Base-by-base conservation (phyloP, 805 yeast species). In the Monosporozyma servazzii region DNA sequence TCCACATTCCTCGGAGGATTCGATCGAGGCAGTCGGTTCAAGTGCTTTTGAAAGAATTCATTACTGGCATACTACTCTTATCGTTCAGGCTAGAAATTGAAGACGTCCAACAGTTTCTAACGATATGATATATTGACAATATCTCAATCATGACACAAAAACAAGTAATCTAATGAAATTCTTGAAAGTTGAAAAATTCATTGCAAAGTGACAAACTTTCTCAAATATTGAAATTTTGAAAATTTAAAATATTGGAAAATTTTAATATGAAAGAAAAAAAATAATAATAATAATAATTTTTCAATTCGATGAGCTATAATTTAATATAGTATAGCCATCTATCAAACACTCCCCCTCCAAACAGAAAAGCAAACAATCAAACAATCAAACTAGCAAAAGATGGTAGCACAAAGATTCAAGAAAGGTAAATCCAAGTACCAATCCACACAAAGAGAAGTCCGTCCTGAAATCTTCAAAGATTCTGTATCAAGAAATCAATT, bases 401-500 rank as follows among this genome's bases (percentile, higher is more conserved):
- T 48, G 50, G 50, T 48, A 3, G 50, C 50, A 6, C 30, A 31
- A 29, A 48, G 42, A 30, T 48, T 17, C n/a, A 48, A 40, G 31
- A 42, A 42, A 41, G 45, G 37, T 29, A 48, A 33, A 21, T 25
- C 44, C 8, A 48, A 48, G 20, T 39, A 21, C n/a, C 50, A 49
- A 8, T 17, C 42, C 1, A 30, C 39, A 15, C 27, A 31, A 20
- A 44, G 48, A 17, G 52, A 49, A 20, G 52, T 49, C 3, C 43
- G 45, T 29, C 48, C 52, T 2, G 48, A 46, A 21, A 25, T 49
- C 11, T 37, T 39, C 15, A 30, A 44, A 15, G 48, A 49, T 40
- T 37, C 47, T 15, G 15, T 25, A 21, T n/a, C 52, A 4, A 74
- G 86, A 60, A 86, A 86, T 63, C 73, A 80, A 54, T 67, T 86